These are phyloP conservation scores for Paraphoma sp. DNA, from an alignment of 2,329 filamentous ascomycete species.

Conservation along the genomic window DNA sequence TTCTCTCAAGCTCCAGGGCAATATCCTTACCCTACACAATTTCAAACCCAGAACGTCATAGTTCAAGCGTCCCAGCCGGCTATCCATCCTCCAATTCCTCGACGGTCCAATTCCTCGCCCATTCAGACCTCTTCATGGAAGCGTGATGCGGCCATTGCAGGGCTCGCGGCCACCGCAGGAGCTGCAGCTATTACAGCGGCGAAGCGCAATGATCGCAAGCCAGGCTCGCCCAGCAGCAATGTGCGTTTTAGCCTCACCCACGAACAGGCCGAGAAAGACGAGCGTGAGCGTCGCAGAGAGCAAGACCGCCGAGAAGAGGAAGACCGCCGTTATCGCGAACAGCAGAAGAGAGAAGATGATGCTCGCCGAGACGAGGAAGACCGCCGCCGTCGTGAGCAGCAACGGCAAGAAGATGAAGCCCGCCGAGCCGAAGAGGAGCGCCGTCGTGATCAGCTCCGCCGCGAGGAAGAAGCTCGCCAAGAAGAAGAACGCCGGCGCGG, in stretches of 20 bases:
- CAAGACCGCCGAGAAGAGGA: constrained; percentile 37
- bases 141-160: constrained; percentile 53
- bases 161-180: constrained; percentile 52
- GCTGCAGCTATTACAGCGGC: constrained; percentile 47
- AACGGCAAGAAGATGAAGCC: constrained; percentile 24
- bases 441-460: constrained; percentile 26
- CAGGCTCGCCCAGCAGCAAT: constrained; percentile 49
- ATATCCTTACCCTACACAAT: constrained; percentile 26
- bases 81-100: constrained; percentile 30
- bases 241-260: constrained; percentile 66
- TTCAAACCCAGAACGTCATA: constrained; percentile 27
- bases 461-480: constrained; percentile 25
- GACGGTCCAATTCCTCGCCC: constrained; percentile 57
- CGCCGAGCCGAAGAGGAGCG: constrained; percentile 24
- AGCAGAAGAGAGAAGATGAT: constrained; percentile 30
- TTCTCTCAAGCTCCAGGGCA: constrained; percentile 41
- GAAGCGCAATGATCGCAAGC: constrained; percentile 27
- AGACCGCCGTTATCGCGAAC: constrained; percentile 25
- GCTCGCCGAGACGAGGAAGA: constrained; percentile 34
- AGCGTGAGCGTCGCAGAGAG: constrained; percentile 44
- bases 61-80: constrained; percentile 28
- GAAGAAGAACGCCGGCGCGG: constrained; percentile 26
- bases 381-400: constrained; percentile 29
- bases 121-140: constrained; percentile 48
- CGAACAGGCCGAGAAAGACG: constrained; percentile 61